These are phyloP conservation scores for Elaeis guineensis DNA, from an alignment of 176 grass and related monocot genomes.

Conservation along the genomic window DNA sequence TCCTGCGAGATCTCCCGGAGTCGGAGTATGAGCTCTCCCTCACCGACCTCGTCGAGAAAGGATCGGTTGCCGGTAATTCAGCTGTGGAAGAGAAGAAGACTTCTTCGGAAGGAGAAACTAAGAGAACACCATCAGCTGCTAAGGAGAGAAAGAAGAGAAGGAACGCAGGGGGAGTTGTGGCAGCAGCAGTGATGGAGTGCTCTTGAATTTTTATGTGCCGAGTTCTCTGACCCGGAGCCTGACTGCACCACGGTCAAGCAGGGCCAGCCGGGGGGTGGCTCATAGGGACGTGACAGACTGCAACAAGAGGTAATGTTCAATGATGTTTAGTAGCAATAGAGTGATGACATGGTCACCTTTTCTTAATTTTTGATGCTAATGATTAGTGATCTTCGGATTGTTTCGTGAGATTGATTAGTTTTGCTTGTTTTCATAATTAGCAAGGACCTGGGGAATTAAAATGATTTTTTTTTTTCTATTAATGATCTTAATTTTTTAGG, in stretches of 20 bases:
- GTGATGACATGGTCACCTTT: no score
- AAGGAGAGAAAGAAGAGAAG: conserved; percentile 24
- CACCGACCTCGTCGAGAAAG: conserved; percentile 68
- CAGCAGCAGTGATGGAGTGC: conserved; percentile 76
- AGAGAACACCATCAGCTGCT: background rate
- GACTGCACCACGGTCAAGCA: conserved; percentile 39
- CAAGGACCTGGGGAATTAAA: no score
- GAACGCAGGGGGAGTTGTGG: conserved; percentile 30
- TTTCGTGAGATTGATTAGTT: no score
- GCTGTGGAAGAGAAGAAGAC: background rate
- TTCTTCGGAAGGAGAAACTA: background rate
- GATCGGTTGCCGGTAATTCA: background rate
- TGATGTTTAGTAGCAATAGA: no score
- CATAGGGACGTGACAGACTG: conserved; percentile 13
- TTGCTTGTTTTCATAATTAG: no score
- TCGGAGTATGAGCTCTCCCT: conserved; percentile 80
- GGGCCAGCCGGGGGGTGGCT: conserved; percentile 7
- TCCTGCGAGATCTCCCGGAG: conserved; percentile 63
- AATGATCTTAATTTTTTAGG: no score
- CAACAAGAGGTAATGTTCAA: conserved; percentile 32
- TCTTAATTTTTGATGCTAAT: no score
- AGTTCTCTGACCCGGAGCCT: conserved; percentile 63
- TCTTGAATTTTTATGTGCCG: conserved; percentile 83
- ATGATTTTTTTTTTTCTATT: no score
- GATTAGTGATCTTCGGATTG: no score